phyloP scores from a whole-genome alignment of 768 basidiomycete species.

The Vararia minispora region DNA sequence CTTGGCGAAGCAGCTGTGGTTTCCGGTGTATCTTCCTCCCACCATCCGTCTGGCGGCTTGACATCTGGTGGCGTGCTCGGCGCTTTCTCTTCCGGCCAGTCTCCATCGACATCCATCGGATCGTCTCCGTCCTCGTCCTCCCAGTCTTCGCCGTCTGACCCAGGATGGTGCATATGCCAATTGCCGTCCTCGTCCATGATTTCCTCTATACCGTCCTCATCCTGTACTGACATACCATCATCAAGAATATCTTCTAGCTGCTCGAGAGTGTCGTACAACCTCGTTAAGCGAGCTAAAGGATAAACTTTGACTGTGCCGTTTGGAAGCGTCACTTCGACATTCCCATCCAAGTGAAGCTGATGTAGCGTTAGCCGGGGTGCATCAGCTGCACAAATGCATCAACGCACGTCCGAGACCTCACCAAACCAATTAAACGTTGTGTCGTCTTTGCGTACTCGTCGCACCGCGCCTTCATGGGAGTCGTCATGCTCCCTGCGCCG shows the following conservation, averaged over 20 bases:
- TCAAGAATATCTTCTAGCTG: conserved; percentile 63
- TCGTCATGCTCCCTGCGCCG: conserved; percentile 26
- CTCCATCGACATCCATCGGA: conserved; percentile 28
- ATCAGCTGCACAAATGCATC: background rate
- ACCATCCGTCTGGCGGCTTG: conserved; percentile 9
- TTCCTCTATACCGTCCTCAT: conserved; percentile 23
- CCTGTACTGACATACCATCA: conserved; percentile 26
- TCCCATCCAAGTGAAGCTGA: conserved; percentile 67
- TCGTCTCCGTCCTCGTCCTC: conserved; percentile 24
- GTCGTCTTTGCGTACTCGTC: conserved; percentile 29
- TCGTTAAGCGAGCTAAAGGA: conserved; percentile 58
- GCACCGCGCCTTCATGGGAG: conserved; percentile 30
- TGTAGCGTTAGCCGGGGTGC: conserved; percentile 4
- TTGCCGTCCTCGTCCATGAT: conserved; percentile 28
- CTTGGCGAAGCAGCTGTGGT: conserved; percentile 5
- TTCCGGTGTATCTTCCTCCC: conserved; percentile 4
- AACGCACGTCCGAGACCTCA: conserved; percentile 64
- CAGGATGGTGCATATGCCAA: conserved; percentile 19
- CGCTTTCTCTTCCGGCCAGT: conserved; percentile 20
- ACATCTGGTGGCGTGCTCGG: too few species aligned
- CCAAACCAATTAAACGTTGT: conserved; percentile 66
- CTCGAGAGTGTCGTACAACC: conserved; percentile 73
- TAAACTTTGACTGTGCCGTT: conserved; percentile 37
- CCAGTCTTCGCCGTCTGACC: conserved; percentile 22
- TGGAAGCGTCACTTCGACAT: conserved; percentile 62